Conservation (phyloP, 108 stramenopile species). For the Craspedostauros australis region DNA sequence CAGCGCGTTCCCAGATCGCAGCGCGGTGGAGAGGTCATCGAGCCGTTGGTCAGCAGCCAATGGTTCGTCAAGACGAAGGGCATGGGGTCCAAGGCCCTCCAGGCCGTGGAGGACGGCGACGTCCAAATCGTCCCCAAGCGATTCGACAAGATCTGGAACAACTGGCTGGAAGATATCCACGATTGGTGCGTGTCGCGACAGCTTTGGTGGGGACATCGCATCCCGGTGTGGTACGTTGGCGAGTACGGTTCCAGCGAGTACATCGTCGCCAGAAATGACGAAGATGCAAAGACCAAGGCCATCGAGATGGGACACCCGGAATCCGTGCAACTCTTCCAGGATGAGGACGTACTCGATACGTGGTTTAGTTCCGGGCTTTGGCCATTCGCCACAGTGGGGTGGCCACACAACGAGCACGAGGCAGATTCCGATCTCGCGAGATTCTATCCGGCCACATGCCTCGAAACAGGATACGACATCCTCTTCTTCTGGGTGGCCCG, state of each 20-base stretch:
- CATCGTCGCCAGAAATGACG: slow-evolving; percentile 82
- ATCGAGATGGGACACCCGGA: slow-evolving; percentile 47
- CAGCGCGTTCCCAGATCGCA: slow-evolving; percentile 95
- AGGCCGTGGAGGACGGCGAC: slow-evolving; percentile 85
- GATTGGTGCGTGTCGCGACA: slow-evolving; percentile 98
- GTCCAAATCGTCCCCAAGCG: slow-evolving; percentile 89
- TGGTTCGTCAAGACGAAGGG: slow-evolving; percentile 96
- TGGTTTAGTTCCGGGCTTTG: slow-evolving; percentile 98
- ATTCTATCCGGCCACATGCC: slow-evolving; percentile 91
- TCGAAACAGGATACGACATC: slow-evolving; percentile 99
- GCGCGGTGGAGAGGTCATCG: slow-evolving; percentile 98
- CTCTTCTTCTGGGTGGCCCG: slow-evolving; percentile 99
- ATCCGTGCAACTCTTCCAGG: slow-evolving; percentile 77
- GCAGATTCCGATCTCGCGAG: slow-evolving; percentile 63
- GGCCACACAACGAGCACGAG: slow-evolving; percentile 72
- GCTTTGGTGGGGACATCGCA: slow-evolving; percentile 97
- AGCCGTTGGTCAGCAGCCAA: slow-evolving; percentile 95
- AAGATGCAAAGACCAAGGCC: slow-evolving; percentile 77
- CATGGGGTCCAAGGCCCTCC: slow-evolving; percentile 84
- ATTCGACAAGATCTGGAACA: slow-evolving; percentile 90
- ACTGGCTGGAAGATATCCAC: slow-evolving; percentile 89
- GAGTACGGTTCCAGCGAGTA: slow-evolving; percentile 66
- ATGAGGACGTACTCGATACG: slow-evolving; percentile 95
- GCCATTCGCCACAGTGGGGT: slow-evolving; percentile 96
- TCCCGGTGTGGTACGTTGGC: slow-evolving; percentile 91